phyloP scores from a whole-genome alignment of 352 stramenopile species.

The Phytophthora nicotianae region DNA sequence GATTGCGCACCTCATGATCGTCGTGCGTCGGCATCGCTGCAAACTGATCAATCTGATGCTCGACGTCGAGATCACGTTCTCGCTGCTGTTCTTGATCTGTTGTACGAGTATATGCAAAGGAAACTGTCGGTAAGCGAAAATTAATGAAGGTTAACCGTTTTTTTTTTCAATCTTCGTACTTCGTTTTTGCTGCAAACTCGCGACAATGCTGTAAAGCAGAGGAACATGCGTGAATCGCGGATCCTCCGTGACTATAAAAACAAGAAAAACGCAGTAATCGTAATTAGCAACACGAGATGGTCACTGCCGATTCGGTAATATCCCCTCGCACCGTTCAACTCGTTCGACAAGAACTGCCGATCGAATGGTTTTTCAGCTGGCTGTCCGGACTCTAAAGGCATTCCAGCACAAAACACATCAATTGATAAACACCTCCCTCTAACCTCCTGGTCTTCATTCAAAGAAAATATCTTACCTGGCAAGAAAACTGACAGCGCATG shows the following conservation, averaged over 20 bases:
- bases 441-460: not conserved
- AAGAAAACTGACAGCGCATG: slow-evolving; percentile 89
- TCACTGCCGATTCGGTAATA: not conserved
- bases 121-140: not conserved
- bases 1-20: slow-evolving; percentile 26
- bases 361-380: slow-evolving; percentile 80
- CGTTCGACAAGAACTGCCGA: slow-evolving; percentile 79
- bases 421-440: no score
- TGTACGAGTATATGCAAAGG: not conserved
- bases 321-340: slow-evolving; percentile 64
- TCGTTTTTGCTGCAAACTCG: slow-evolving; percentile 46
- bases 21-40: slow-evolving; percentile 6
- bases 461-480: slow-evolving; percentile 38
- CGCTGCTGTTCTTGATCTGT: slow-evolving; percentile 26
- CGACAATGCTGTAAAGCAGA: slow-evolving; percentile 85
- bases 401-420: slow-evolving; percentile 2
- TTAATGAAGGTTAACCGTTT: not conserved
- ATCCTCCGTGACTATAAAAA: slow-evolving; percentile 60
- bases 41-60: slow-evolving; percentile 37
- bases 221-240: slow-evolving; percentile 71
- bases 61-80: slow-evolving; percentile 19
- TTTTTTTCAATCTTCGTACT: slow-evolving; percentile 18
- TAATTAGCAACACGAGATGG: not conserved
- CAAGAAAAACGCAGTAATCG: not conserved
- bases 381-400: slow-evolving; percentile 75